Evolutionary conservation across 1,139 yeast species (phyloP), one percentile per base, ranked within the genome.

Genomic region (Eremothecium gossypii): DNA sequence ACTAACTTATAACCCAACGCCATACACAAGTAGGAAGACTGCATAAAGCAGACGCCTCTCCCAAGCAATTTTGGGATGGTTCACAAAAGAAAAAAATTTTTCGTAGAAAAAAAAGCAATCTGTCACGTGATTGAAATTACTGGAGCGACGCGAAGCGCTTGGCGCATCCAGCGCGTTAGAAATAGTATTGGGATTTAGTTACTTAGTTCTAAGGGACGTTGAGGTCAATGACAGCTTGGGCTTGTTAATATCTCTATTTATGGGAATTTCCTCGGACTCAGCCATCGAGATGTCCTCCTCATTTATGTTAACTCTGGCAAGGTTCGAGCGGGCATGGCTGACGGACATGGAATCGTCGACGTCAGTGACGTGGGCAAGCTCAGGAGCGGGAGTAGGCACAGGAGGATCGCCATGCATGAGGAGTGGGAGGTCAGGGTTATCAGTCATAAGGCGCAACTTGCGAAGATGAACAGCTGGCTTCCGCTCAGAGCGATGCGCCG

Each of bases 181-280:
- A 29, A 29, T 29, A 12, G 31, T 29, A 29, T 29, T 29, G 31
- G 31, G 5, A n/a, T 10, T 28, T 39, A 32, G 26, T 32, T 43
- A 20, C 39, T 37, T 34, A 27, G 43, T 38, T 7, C 43, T 30
- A 14, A 43, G 36, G 10, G 41, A 37, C 7, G 46, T 43, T 5
- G 43, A 33, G 11, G 46, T 43, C 20, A 43, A 27, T 10, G 46
- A 43, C 33, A 43, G 27, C 26, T 43, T 43, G 36, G 43, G 46
- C 30, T 30, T 33, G 31, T 34, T 34, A 10, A 23, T 20, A 23
- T 34, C 37, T 34, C 37, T 34, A 14, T 23, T 10, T 9, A 34
- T 14, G n/a, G 37, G 37, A 8, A 34, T 34, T 10, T 34, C 37
- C 29, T 20, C 37, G 27, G 37, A 34, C 27, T 34, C 37, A 5